A percentile compares a stretch with the other conserved stretches of the same genome.
Conservation (phyloP, 1,284 basidiomycete species). For the Tylopilus sp. region DNA sequence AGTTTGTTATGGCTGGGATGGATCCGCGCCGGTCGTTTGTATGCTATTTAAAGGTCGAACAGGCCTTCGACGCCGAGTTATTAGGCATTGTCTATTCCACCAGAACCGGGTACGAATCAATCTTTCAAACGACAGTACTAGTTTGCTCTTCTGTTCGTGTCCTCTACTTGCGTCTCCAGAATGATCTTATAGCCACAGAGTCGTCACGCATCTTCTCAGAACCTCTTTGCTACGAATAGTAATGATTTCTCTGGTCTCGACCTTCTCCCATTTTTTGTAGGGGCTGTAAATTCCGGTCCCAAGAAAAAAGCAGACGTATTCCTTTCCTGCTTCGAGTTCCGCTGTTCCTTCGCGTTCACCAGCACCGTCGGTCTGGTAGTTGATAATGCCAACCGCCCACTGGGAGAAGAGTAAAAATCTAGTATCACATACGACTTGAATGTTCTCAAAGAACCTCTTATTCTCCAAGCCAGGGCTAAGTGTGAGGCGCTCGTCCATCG, state of each 20-base stretch:
- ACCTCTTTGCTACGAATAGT: conserved; percentile 23
- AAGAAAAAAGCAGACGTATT: conserved; percentile 26
- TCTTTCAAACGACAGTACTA: no score
- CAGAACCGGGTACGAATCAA: neutral
- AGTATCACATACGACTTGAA: conserved; percentile 14
- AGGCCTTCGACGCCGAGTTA: neutral
- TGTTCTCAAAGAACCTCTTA: conserved; percentile 14
- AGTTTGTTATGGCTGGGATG: no score
- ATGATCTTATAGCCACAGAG: conserved; percentile 19
- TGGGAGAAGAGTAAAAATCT: conserved; percentile 21
- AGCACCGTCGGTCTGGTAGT: conserved; percentile 22
- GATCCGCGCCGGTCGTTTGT: neutral
- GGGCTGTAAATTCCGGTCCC: conserved; percentile 23
- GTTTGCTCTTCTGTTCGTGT: neutral
- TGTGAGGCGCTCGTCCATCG: conserved; percentile 12
- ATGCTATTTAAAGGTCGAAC: neutral
- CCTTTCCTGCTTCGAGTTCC: conserved; percentile 13
- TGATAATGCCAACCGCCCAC: conserved; percentile 27
- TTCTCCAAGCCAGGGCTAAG: conserved; percentile 15
- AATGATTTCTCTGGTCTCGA: conserved; percentile 18
- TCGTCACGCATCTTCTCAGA: conserved; percentile 11
- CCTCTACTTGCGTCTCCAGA: neutral
- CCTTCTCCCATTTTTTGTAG: conserved; percentile 23
- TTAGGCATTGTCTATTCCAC: neutral
- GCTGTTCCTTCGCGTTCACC: conserved; percentile 12